Conservation (phyloP, 2,329 filamentous ascomycete genomes). For the Mycocentrospora acerina region DNA sequence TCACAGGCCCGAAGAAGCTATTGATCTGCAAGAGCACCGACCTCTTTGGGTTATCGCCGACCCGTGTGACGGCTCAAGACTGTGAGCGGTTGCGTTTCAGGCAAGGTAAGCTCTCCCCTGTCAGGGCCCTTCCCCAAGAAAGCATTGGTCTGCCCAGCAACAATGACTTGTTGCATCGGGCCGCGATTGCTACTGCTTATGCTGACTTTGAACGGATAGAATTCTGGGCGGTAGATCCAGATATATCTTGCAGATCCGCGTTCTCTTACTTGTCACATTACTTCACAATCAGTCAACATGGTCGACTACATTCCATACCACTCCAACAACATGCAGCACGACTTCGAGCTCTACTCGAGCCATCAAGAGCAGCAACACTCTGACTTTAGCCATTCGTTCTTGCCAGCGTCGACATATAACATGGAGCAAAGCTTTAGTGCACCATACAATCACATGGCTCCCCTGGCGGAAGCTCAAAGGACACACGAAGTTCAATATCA, state of each 20-base stretch:
- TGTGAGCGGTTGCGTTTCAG: constrained; percentile 27
- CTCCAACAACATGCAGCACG: constrained; percentile 36
- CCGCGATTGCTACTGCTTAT: constrained; percentile 22
- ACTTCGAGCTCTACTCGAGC: constrained; percentile 43
- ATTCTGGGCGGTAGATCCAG: constrained; percentile 17
- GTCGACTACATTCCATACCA: constrained; percentile 38
- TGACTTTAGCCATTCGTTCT: constrained; percentile 31
- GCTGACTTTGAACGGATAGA: constrained; percentile 30
- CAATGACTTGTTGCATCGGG: constrained; percentile 6
- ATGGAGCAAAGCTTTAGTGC: constrained; percentile 42
- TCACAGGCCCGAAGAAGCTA: constrained; percentile 19
- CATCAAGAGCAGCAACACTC: constrained; percentile 33
- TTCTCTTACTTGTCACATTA: constrained; percentile 5
- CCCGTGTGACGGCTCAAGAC: constrained; percentile 29
- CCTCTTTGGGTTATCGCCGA: constrained; percentile 27
- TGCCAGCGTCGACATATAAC: constrained; percentile 28
- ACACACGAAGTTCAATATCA: constrained; percentile 41
- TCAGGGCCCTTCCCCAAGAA: constrained; percentile 23
- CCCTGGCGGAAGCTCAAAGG: constrained; percentile 34
- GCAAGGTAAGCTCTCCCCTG: constrained; percentile 39
- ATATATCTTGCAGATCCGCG: constrained; percentile 10
- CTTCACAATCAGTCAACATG: constrained; percentile 28
- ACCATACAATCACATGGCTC: constrained; percentile 37
- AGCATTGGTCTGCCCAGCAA: constrained; percentile 20
- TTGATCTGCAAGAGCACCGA: constrained; percentile 27